These are phyloP conservation scores for Millerago galiae DNA, from an alignment of 805 yeast genomes.

Conservation along the genomic window DNA sequence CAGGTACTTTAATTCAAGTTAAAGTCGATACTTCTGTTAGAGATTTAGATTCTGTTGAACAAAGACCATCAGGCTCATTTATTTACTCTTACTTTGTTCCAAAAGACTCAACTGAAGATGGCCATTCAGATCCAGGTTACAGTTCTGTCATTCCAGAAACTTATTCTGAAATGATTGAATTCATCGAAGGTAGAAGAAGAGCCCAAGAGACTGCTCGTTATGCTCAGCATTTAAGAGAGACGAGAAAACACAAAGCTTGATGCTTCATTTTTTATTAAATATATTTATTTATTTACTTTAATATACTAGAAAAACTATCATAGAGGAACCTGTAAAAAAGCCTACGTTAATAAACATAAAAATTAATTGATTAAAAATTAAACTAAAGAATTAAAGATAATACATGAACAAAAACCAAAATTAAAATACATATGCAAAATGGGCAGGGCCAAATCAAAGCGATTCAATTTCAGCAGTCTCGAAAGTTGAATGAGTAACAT, in stretches of 20 bases:
- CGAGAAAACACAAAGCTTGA: background rate
- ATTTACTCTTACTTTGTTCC: conserved; percentile 87
- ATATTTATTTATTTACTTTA: background rate
- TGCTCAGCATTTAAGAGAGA: conserved; percentile 35
- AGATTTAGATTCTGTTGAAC: conserved; percentile 51
- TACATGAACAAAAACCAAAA: background rate
- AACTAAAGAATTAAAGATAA: background rate
- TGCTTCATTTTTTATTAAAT: too few species aligned
- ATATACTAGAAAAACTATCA: background rate
- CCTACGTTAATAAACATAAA: too few species aligned
- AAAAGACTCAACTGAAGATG: conserved; percentile 35
- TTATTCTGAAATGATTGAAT: conserved; percentile 88
- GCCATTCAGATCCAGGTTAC: conserved; percentile 43
- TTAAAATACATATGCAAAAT: background rate
- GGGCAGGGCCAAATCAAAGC: background rate
- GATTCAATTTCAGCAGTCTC: conserved; percentile 27
- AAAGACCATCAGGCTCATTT: conserved; percentile 77
- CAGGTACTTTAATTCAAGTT: conserved; percentile 89
- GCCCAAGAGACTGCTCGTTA: conserved; percentile 75
- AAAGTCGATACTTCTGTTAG: conserved; percentile 80
- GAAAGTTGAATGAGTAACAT: conserved; percentile 19
- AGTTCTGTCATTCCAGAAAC: conserved; percentile 80
- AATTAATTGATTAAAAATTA: too few species aligned
- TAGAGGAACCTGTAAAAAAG: too few species aligned
- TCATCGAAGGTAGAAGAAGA: conserved; percentile 84